Percentiles rank a stretch among this genome's conserved stretches.
phyloP scores from a whole-genome alignment of 257 asterid species.

The Solanum tacnaense region DNA sequence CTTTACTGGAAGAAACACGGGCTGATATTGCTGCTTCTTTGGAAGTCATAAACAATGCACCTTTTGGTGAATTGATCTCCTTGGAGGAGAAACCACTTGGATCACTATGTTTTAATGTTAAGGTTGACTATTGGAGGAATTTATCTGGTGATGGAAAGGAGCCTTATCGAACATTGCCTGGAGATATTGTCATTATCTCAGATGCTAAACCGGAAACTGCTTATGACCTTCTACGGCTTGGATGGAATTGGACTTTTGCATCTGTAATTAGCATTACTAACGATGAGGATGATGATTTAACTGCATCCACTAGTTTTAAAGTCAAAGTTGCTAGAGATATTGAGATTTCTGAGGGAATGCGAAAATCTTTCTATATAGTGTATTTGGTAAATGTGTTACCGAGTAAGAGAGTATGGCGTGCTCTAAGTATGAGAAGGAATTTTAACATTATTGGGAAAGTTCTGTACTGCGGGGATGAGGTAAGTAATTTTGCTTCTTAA shows the following conservation, averaged over 20 bases:
- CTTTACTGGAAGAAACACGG: conserved; percentile 56
- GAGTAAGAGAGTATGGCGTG: conserved; percentile 41
- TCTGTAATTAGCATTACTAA: conserved; percentile 15
- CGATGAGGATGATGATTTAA: conserved; percentile 10
- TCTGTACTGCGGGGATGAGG: conserved; percentile 20
- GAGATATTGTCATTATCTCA: conserved; percentile 35
- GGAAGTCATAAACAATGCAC: conserved; percentile 29
- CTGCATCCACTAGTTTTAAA: conserved; percentile 7
- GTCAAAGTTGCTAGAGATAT: conserved; percentile 10
- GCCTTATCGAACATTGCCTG: conserved; percentile 38
- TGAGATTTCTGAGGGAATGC: neutral
- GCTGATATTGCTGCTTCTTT: conserved; percentile 33
- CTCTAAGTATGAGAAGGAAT: conserved; percentile 23
- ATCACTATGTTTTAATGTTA: neutral
- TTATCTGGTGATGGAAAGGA: conserved; percentile 18
- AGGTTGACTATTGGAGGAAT: conserved; percentile 32
- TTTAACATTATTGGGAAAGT: conserved; percentile 19
- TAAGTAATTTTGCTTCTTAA: conserved; percentile 7
- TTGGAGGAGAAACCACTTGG: neutral
- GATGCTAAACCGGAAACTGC: conserved; percentile 18
- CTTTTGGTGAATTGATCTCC: conserved; percentile 33
- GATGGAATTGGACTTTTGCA: conserved; percentile 31
- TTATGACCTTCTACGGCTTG: conserved; percentile 13
- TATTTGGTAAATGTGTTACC: conserved; percentile 30
- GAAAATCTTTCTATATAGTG: conserved; percentile 21